Evolutionary conservation across 306 rosid genomes (phyloP).

Genomic region (Datisca glomerata): DNA sequence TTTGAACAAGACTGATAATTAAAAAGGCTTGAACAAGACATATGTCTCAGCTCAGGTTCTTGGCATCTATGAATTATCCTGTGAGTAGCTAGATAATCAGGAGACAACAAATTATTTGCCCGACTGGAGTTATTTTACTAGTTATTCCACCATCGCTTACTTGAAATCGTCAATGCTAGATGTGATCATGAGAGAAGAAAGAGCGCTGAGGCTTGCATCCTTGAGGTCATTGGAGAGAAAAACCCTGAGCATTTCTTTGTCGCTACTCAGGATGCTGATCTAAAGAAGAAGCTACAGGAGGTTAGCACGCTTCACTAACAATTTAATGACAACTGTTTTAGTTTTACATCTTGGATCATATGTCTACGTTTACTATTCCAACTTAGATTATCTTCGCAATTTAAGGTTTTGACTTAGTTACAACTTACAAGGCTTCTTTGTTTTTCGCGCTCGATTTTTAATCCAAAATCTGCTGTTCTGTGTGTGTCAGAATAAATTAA

Average conservation of each 20-base stretch:
- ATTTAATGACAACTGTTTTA: neutral
- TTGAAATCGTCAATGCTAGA: conserved; percentile 21
- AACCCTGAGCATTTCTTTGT: conserved; percentile 76
- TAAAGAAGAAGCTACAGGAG: conserved; percentile 50
- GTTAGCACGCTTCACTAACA: conserved; percentile 13
- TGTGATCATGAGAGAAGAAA: conserved; percentile 52
- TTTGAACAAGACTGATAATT: too few relatives aligned
- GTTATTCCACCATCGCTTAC: conserved; percentile 1
- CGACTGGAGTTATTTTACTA: neutral
- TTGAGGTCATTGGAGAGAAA: conserved; percentile 50
- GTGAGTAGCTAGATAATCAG: neutral
- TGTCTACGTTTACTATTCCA: too few relatives aligned
- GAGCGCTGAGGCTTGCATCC: conserved; percentile 49
- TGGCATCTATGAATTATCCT: neutral
- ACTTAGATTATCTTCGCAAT: neutral
- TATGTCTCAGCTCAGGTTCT: neutral
- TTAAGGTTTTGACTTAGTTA: neutral
- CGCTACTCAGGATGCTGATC: conserved; percentile 58
- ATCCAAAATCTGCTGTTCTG: too few relatives aligned
- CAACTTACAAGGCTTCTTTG: too few relatives aligned
- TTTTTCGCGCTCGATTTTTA: too few relatives aligned
- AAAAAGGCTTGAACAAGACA: too few relatives aligned
- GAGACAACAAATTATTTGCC: neutral
- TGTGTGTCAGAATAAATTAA: too few relatives aligned
- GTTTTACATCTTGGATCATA: too few relatives aligned